A percentile compares a stretch with the other conserved stretches of the same genome.
Evolutionary conservation across 2,329 filamentous ascomycete species (phyloP).

Genomic region (Gliomastix tumulicola): DNA sequence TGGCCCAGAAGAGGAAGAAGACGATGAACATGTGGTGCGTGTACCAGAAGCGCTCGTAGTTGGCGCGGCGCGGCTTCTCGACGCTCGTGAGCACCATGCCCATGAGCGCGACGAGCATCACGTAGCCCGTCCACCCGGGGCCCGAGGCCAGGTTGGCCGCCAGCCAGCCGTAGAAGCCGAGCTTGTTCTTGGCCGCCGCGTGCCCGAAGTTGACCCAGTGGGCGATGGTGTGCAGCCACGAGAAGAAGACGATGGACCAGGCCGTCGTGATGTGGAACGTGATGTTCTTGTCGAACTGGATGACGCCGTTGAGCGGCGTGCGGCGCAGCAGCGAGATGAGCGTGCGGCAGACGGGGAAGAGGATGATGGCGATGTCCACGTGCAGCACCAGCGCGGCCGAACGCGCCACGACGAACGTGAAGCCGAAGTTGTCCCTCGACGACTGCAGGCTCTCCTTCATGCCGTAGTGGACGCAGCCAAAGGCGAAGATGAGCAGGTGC

Average conservation of each 20-base stretch:
- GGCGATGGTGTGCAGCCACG: constrained; percentile 78
- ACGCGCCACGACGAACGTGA: constrained; percentile 71
- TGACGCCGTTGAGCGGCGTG: constrained; percentile 77
- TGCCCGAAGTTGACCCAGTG: constrained; percentile 85
- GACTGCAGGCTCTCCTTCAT: constrained; percentile 67
- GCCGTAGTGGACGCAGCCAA: constrained; percentile 73
- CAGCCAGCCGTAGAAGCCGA: constrained; percentile 73
- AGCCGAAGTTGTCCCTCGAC: constrained; percentile 62
- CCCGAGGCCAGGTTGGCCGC: constrained; percentile 72
- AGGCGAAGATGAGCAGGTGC: constrained; percentile 71
- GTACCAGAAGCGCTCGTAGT: constrained; percentile 89
- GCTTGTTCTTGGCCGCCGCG: constrained; percentile 65
- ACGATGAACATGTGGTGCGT: constrained; percentile 82
- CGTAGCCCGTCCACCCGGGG: constrained; percentile 79
- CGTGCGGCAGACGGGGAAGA: constrained; percentile 78
- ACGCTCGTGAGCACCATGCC: constrained; percentile 72
- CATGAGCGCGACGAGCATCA: constrained; percentile 75
- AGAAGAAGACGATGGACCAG: constrained; percentile 85
- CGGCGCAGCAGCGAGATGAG: constrained; percentile 75
- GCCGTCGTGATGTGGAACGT: constrained; percentile 80
- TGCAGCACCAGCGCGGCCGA: constrained; percentile 71
- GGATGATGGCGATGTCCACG: constrained; percentile 71
- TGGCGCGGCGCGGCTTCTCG: constrained; percentile 70
- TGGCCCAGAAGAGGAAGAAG: constrained; percentile 88
- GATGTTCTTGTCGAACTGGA: constrained; percentile 86